These are phyloP conservation scores for Zygoascus meyerae DNA, from an alignment of 1,139 yeast genomes.

Conservation along the genomic window DNA sequence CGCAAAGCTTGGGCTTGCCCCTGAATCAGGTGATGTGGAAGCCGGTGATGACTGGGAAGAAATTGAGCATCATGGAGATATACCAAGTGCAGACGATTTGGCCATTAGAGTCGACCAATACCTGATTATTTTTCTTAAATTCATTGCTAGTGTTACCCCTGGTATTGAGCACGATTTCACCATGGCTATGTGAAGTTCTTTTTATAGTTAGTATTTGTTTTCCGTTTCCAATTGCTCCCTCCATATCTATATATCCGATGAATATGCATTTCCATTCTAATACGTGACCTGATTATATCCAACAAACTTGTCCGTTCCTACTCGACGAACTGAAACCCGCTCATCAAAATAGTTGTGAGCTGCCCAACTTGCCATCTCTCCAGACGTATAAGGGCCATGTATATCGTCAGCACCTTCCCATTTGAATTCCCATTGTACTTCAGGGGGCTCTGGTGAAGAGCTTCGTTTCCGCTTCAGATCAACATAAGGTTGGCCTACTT, in stretches of 20 bases:
- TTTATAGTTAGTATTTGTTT: background rate
- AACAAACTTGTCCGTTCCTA: conserved; percentile 25
- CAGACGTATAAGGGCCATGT: conserved; percentile 55
- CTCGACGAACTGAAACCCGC: conserved; percentile 41
- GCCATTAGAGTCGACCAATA: conserved; percentile 84
- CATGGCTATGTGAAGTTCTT: conserved; percentile 48
- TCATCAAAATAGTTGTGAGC: conserved; percentile 48
- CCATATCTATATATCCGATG: background rate
- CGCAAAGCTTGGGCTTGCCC: conserved; percentile 41
- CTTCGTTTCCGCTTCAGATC: conserved; percentile 24
- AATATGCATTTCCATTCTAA: conserved; percentile 5
- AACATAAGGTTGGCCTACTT: conserved; percentile 42
- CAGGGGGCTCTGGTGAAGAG: conserved; percentile 16
- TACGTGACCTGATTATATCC: conserved; percentile 11
- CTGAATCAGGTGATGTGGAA: conserved; percentile 25
- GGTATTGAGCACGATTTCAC: conserved; percentile 96
- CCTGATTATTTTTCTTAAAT: conserved; percentile 79
- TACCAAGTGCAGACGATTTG: conserved; percentile 31
- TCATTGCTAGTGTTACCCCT: conserved; percentile 94
- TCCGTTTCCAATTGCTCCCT: background rate
- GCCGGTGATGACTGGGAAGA: conserved; percentile 37
- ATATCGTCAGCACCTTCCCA: conserved; percentile 50
- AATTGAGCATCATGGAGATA: conserved; percentile 21
- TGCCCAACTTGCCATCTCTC: conserved; percentile 59
- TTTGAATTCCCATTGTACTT: conserved; percentile 52